Conservation (phyloP, 495 filamentous ascomycete genomes). For the Penicillium malachiteum region DNA sequence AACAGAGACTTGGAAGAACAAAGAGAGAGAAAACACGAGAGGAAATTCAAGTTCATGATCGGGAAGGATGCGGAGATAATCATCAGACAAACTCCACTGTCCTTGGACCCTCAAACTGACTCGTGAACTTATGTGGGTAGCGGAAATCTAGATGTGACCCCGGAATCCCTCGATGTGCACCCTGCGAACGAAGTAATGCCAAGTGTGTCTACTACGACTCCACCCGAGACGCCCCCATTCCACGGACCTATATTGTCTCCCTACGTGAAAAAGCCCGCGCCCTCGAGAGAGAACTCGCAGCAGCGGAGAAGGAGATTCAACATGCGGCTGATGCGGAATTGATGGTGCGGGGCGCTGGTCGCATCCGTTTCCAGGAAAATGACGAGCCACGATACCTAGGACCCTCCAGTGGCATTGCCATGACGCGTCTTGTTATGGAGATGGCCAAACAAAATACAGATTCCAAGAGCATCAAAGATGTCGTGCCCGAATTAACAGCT, state of each 20-base stretch:
- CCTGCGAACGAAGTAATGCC: constrained; percentile 86
- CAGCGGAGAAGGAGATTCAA: constrained; percentile 61
- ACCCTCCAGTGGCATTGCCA: constrained; percentile 88
- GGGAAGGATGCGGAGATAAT: no score
- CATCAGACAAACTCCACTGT: background rate
- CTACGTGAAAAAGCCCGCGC: constrained; percentile 77
- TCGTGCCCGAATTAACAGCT: constrained; percentile 70
- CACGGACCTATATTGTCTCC: constrained; percentile 82
- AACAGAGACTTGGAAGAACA: background rate
- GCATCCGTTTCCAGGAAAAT: constrained; percentile 75
- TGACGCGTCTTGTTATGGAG: constrained; percentile 91
- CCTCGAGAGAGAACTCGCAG: constrained; percentile 71
- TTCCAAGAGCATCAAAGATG: constrained; percentile 79
- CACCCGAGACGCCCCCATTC: constrained; percentile 70
- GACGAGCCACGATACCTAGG: constrained; percentile 88
- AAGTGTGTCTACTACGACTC: constrained; percentile 93
- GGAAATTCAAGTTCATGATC: background rate
- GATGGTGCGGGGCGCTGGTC: constrained; percentile 76
- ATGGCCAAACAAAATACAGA: constrained; percentile 86
- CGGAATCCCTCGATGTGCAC: constrained; percentile 83
- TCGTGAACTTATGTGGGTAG: constrained; percentile 38
- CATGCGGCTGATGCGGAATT: constrained; percentile 71
- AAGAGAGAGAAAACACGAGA: background rate
- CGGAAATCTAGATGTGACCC: constrained; percentile 94
- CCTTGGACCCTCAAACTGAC: background rate